Base-by-base conservation (phyloP, 2,329 filamentous ascomycete species). In the Microsporum audouinii region DNA sequence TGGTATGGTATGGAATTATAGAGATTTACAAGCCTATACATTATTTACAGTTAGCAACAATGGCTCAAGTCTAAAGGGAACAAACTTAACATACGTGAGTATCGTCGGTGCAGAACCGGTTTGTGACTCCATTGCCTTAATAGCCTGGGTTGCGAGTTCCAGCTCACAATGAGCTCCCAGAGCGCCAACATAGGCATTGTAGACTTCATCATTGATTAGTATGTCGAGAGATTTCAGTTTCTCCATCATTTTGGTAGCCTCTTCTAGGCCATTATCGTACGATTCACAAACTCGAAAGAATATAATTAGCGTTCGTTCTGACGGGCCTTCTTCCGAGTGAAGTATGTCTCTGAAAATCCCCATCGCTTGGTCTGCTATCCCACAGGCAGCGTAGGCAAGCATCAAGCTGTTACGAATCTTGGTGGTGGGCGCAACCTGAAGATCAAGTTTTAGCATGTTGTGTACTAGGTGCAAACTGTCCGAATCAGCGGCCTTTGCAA, bases 381-480 rank as follows among this genome's bases (percentile, higher is more conserved):
- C 88, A 68, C 85, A 88, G 0, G 83, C 82, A 0, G 85, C 84
- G 70, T 95, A 92, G 0, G 89, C 91, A 10, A 94, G 79, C 85
- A 99, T 96, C 57, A 97, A 77, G 0, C 88, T 85, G 68, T 96
- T 97, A 67, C 87, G 84, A 1, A 97, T 78, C 60, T 78, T 79
- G 0, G 92, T 97, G 66, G 82, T 85, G 3, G 87, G 81, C 66
- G 91, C 85, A 41, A 97, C 81, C 47, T 84, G 82, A n/a, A 86
- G 81, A 72, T 99, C 94, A 72, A 96, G 86, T 76, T 96, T 97
- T 66, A 96, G 80, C 84, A 96, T 92, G 71, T 96, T 96, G 76
- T 96, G 88, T 1, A 95, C 83, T 64, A 88, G 83, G 62, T 85
- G 83, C 23, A 96, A 76, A 47, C 84, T 85, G 61, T 88, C 84